A percentile compares a stretch with the other conserved stretches of the same genome.
Conservation (phyloP, 2,329 filamentous ascomycete genomes). For the Pseudogymnoascus sp. region DNA sequence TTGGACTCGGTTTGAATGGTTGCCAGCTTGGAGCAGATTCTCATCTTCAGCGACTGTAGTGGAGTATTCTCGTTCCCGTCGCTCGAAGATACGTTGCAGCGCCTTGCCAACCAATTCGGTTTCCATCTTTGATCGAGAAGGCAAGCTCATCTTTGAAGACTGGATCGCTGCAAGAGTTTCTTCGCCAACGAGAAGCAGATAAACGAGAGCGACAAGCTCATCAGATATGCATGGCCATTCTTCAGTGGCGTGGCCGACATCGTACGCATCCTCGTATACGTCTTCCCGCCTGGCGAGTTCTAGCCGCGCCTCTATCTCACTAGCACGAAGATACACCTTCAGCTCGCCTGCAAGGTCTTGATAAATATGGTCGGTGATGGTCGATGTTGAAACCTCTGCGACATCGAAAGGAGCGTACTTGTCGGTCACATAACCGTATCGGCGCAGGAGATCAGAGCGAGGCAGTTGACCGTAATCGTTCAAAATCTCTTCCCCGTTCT, state of each 20-base stretch:
- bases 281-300: constrained; percentile 49
- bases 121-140: constrained; percentile 37
- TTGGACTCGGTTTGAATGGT: constrained; percentile 27
- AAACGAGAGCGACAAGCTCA: constrained; percentile 34
- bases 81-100: constrained; percentile 33
- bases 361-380: constrained; percentile 31
- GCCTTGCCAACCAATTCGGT: constrained; percentile 34
- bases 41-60: constrained; percentile 48
- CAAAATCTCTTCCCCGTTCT: constrained; percentile 55
- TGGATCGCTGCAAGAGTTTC: constrained; percentile 32
- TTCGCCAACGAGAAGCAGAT: constrained; percentile 36
- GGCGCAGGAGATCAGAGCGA: constrained; percentile 56
- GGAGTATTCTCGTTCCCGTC: constrained; percentile 41
- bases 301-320: constrained; percentile 25
- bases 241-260: constrained; percentile 33
- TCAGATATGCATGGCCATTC: constrained; percentile 28
- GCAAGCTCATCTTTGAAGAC: constrained; percentile 30
- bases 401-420: constrained; percentile 61
- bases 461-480: constrained; percentile 66
- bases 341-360: constrained; percentile 19
- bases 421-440: constrained; percentile 62
- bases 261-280: constrained; percentile 55
- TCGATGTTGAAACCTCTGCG: constrained; percentile 50
- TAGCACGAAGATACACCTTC: constrained; percentile 21
- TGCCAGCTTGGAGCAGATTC: constrained; percentile 31